phyloP scores from a whole-genome alignment of 371 early-diverging fungal genomes.

The Thermomucor indicae-seudaticae region DNA sequence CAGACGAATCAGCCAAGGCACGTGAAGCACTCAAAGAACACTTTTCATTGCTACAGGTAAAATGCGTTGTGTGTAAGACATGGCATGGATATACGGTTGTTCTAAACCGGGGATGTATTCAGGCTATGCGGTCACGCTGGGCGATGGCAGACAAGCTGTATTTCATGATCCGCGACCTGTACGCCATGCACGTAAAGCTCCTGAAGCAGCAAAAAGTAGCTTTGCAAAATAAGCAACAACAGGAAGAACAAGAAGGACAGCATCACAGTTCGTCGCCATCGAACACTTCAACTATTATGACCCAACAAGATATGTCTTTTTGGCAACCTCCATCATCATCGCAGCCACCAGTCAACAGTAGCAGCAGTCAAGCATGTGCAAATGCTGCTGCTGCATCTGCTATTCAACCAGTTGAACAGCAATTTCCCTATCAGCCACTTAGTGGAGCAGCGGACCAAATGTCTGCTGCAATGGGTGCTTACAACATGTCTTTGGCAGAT shows the following conservation, averaged over 20 bases:
- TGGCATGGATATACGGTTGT: neutral
- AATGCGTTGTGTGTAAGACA: neutral
- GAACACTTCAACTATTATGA: constrained; percentile 4
- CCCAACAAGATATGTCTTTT: neutral
- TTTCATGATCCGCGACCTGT: constrained; percentile 58
- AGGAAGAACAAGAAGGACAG: neutral
- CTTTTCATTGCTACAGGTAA: constrained; percentile 44
- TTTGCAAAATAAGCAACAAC: neutral
- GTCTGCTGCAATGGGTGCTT: neutral
- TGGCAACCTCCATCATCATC: no score
- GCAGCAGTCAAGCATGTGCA: neutral
- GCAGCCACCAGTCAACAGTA: no score
- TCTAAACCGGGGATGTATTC: neutral
- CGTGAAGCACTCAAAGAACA: constrained; percentile 42
- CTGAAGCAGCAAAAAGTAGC: constrained; percentile 5
- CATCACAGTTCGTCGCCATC: neutral
- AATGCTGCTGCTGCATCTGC: no score
- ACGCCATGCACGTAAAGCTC: constrained; percentile 42
- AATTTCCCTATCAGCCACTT: neutral
- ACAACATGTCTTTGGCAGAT: constrained; percentile 19
- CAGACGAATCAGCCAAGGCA: constrained; percentile 42
- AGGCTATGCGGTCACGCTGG: constrained; percentile 52
- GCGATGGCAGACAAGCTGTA: constrained; percentile 61
- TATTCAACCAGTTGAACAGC: no score
- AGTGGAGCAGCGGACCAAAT: neutral